These are phyloP conservation scores for Sporobolomyces pararoseus DNA, from an alignment of 768 basidiomycete genomes.

Conservation along the genomic window DNA sequence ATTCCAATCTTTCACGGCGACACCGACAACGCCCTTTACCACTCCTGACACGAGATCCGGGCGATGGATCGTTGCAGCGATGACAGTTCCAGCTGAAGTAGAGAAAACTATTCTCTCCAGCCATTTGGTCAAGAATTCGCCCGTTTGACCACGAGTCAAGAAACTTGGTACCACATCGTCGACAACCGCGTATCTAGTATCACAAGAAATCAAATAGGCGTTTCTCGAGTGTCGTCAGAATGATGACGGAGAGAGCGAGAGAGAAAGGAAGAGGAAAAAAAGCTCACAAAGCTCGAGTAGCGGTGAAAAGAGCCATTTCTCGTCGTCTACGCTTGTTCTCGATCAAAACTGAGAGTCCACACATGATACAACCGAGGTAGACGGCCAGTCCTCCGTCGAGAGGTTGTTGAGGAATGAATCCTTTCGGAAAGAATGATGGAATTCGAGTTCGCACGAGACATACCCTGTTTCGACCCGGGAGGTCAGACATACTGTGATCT, in stretches of 20 bases:
- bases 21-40: slow-evolving; percentile 20
- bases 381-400: slow-evolving; percentile 37
- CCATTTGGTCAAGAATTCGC: slow-evolving; percentile 12
- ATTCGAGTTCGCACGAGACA: slow-evolving; percentile 42
- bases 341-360: slow-evolving; percentile 32
- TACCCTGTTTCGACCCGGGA: slow-evolving; percentile 32
- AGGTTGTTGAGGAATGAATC: slow-evolving; percentile 8
- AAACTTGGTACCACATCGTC: slow-evolving; percentile 33
- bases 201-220: not conserved
- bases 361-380: slow-evolving; percentile 26
- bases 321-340: slow-evolving; percentile 42
- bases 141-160: slow-evolving; percentile 4
- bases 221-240: not conserved
- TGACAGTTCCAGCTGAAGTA: slow-evolving; percentile 20
- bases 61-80: slow-evolving; percentile 37
- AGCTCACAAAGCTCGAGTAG: slow-evolving; percentile 40
- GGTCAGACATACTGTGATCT: not conserved
- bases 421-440: slow-evolving; percentile 13
- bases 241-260: no score
- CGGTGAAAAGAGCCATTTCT: slow-evolving; percentile 42
- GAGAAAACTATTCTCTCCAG: slow-evolving; percentile 22
- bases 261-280: no score
- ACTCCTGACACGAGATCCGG: slow-evolving; percentile 40
- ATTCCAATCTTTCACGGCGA: slow-evolving; percentile 31
- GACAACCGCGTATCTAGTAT: slow-evolving; percentile 36